These are phyloP conservation scores for Hypoxylon fuscum DNA, from an alignment of 495 filamentous ascomycete genomes.

Conservation along the genomic window DNA sequence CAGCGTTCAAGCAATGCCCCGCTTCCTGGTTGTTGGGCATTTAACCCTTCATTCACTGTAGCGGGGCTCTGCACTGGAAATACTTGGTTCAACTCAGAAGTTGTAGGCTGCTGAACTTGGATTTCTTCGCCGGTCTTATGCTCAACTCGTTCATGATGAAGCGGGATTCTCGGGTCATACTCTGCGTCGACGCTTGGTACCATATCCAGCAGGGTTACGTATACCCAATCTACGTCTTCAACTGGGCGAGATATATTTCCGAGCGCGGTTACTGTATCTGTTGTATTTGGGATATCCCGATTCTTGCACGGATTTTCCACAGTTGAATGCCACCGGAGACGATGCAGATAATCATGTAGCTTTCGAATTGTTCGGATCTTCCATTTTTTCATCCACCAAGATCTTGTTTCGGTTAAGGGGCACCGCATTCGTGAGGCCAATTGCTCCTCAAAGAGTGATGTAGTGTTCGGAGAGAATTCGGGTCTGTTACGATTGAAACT, in stretches of 20 bases:
- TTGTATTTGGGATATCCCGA: no score
- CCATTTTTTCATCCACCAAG: background rate
- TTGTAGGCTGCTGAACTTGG: no score
- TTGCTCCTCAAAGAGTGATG: conserved; percentile 1
- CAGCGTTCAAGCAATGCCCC: no score
- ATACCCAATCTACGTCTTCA: background rate
- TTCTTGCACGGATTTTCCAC: background rate
- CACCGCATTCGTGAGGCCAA: background rate
- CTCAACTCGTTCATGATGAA: background rate
- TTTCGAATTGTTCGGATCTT: background rate
- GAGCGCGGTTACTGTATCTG: background rate
- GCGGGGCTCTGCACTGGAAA: background rate
- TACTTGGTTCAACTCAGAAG: background rate
- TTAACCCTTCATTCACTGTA: background rate
- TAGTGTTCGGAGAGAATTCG: background rate
- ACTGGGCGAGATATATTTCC: no score
- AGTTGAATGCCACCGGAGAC: background rate
- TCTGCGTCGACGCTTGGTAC: background rate
- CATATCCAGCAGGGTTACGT: background rate
- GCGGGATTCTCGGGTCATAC: background rate
- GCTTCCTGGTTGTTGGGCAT: no score
- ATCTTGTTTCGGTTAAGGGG: background rate
- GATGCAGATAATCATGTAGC: background rate
- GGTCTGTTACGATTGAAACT: background rate
- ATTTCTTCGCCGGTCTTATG: background rate